Evolutionary conservation across 1,139 yeast species (phyloP), one percentile per base, ranked within the genome.

Genomic region (Magnusiomyces sp.): DNA sequence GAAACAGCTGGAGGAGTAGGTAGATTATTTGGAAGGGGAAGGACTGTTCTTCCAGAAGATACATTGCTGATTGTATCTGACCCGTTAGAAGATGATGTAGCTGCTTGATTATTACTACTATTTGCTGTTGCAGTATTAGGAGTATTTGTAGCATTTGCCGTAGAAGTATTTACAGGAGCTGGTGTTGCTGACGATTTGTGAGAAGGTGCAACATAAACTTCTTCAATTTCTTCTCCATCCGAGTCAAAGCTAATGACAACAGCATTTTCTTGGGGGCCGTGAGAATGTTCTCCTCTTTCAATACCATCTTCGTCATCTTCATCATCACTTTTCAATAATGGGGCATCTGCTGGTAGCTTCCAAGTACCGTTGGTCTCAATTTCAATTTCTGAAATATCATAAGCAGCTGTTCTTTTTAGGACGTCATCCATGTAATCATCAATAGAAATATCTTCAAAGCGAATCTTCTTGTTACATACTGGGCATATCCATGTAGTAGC

Each of bases 201-300:
- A 7, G 36, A 17, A 17, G 14, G 38, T 14, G 50, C 32, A 9
- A 29, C 40, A n/a, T 27, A 14, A 13, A 20, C 45, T 46, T 46
- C 40, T 17, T 40, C 43, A 20, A n/a, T 23, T 16, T 50, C 53
- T 10, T 51, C 54, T n/a, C 42, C 47, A 7, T 47, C 50, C 14
- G 50, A 46, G 31, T 51, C 54, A 13, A 49, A 23, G 11, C 43
- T 13, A n/a, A 49, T 44, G 2, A 49, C 84, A 45, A 83, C 45
- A 16, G 45, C 39, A 29, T 37, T 40, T n/a, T 46, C 50, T 45
- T 16, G 51, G 23, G 14, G 20, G 38, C 5, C 42, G 17, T 9
- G 34, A 14, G 17, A 39, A 20, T 36, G 29, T 43, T n/a, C 36
- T 23, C 17, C 46, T 84, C 41, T 71, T 92, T 0, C 92, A 92